Base-by-base conservation (phyloP, 768 basidiomycete species). In the Agrocybe pediades region DNA sequence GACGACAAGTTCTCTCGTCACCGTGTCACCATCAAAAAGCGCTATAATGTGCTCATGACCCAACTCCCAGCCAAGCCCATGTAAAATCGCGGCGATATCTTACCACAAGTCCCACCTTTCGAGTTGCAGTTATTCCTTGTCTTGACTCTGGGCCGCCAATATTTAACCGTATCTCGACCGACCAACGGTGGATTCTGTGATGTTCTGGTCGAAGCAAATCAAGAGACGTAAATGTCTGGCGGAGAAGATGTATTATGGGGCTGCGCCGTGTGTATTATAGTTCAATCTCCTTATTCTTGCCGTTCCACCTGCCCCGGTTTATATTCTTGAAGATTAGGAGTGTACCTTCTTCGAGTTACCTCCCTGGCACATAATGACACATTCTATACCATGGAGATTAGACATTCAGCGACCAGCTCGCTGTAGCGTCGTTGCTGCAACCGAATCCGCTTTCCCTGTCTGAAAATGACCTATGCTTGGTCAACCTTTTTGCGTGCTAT, bases 1-100 rank as follows among this genome's bases (percentile, higher is more conserved):
- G 97, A 99, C 71, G 96, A 98, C 83, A 98, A 98, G 77, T 98
- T 96, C 75, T 96, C 95, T 56, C 83, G 95, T 57, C 96, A 99
- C 67, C 90, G 97, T 55, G 95, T 98, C 56, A 97, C 94, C 5
- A 87, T 98, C 67, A 98, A 98, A 79, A 93, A 92, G 75, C 86
- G 96, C 66, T 90, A 87, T 66, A 85, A 86, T 54, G 84, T 97
- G 51, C 84, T 99, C 58, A 84, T 87, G 58, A 95, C 96, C 16
- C 95, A 98, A 67, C 80, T 91, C 17, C 95, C 96, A 23, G 74
- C 81, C 49, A 94, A 93, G 72, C 95, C 95, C 17, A 78, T 95
- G 78, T 97, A 80, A 81, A 57, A 16, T 17, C n/a, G 9, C 8
- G n/a, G 16, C 6, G 44, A n/a, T 7, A 39, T 46, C 20, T 16